A percentile compares a stretch with the other conserved stretches of the same genome.
Conservation (phyloP, 2,329 filamentous ascomycete genomes). For the Pyricularia grisea region DNA sequence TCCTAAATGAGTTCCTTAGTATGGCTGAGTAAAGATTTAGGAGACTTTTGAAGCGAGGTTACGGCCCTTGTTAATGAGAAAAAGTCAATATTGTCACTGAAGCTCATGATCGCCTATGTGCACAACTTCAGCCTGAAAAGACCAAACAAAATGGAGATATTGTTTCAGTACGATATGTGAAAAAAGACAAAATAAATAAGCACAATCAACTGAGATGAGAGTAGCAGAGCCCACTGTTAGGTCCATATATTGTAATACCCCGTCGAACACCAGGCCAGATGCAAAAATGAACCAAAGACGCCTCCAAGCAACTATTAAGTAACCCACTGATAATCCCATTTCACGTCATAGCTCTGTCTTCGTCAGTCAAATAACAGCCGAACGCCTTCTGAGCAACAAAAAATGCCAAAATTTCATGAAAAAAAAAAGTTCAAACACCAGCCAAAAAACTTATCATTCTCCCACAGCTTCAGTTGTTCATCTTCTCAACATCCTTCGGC, state of each 20-base stretch:
- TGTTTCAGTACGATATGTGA: background rate
- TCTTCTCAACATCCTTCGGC: constrained; percentile 88
- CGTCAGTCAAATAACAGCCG: background rate
- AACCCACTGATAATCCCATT: background rate
- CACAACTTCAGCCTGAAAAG: no score
- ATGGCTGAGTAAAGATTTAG: no score
- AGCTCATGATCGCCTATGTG: no score
- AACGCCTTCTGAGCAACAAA: background rate
- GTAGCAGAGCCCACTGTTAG: background rate
- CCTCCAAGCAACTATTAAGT: background rate
- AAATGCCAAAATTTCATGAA: background rate
- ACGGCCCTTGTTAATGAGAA: no score
- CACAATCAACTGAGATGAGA: background rate
- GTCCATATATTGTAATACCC: background rate
- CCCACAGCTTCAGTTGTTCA: background rate
- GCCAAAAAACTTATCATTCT: constrained; percentile 9
- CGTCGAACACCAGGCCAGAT: constrained; percentile 5
- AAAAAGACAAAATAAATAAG: background rate
- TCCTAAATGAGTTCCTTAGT: no score
- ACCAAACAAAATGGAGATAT: no score
- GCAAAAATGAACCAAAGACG: background rate
- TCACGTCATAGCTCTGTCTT: background rate
- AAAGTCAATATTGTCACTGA: no score
- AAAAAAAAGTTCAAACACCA: background rate
- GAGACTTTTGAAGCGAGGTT: no score